Evolutionary conservation across 257 asterid genomes (phyloP), one percentile per base, ranked within the genome.

Genomic region (Nyctanthes arbortristis): DNA sequence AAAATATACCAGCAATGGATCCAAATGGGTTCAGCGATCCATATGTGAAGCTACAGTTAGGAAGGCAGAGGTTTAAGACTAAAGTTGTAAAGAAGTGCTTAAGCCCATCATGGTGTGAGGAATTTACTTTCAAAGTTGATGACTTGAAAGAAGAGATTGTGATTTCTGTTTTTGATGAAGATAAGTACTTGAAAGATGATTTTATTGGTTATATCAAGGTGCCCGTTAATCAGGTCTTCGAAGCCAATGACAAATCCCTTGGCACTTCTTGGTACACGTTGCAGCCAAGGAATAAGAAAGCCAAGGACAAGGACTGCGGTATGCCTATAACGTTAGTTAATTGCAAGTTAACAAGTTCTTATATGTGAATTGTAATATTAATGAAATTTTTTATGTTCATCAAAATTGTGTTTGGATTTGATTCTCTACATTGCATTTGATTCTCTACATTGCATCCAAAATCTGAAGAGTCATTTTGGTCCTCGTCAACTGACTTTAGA

Each of bases 251-350:
- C 35, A 32, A 32, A 3, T 32, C 98, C 67, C 97, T 91, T 40
- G 98, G 96, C 78, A 91, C 97, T 58, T 79, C 87, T 71, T 94
- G 98, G 98, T 87, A 88, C 86, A 70, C 87, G 4, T 76, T 94
- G 87, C 89, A 75, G 77, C 98, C 99, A 61, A 32, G 4, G 35
- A 32, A 32, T 32, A 32, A 32, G 35, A 32, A 32, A 32, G 35
- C 35, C 35, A 32, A 32, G 2, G 7, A 32, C 3, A 32, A 2
- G 4, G 35, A 32, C 35, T 32, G 35, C 35, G 35, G 35, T 32
- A 2, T 32, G 35, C 7, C 7, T 4, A 3, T 32, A 3, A 32
- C 35, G 4, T 32, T 2, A 32, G 35, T 7, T 32, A 32, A 32
- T 32, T 32, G n/a, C n/a, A 18, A 45, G 24, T 45, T 45, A 45